A percentile compares a stretch with the other conserved stretches of the same genome.
Evolutionary conservation across 768 basidiomycete genomes (phyloP).

Genomic region (Boletus sp.): DNA sequence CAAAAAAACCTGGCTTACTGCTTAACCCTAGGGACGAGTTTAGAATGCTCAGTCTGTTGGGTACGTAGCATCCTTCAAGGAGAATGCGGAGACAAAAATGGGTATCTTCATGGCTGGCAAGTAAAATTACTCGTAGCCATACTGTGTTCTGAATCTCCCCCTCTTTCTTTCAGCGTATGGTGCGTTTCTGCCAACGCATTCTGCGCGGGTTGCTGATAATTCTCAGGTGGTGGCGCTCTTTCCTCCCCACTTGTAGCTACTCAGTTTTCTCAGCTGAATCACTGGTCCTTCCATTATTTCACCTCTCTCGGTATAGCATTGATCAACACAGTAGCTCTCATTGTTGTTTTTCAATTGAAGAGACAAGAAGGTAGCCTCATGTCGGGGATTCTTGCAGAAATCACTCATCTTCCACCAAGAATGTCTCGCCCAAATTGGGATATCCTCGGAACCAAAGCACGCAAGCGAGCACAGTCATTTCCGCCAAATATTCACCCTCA

Average conservation of each 20-base stretch:
- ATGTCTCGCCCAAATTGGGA: constrained; percentile 36
- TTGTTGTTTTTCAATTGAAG: constrained; percentile 59
- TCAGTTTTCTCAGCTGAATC: constrained; percentile 39
- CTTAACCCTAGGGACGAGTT: not conserved
- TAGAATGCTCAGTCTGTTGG: constrained; percentile 74
- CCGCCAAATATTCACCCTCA: constrained; percentile 43
- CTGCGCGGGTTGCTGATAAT: not conserved
- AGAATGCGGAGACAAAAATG: constrained; percentile 63
- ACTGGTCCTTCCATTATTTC: constrained; percentile 42
- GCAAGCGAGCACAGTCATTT: constrained; percentile 37
- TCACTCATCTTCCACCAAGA: constrained; percentile 24
- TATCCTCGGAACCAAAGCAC: constrained; percentile 22
- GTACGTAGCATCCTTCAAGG: constrained; percentile 57
- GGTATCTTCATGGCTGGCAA: constrained; percentile 55
- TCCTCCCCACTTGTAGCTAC: constrained; percentile 53
- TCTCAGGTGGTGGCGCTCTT: constrained; percentile 45
- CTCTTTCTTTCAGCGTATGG: constrained; percentile 10
- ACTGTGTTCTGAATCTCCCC: not conserved
- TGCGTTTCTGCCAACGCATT: not conserved
- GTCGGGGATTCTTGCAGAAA: not conserved
- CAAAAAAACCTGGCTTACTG: not conserved
- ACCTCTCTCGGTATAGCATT: constrained; percentile 64
- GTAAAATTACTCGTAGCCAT: not conserved
- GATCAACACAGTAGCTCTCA: constrained; percentile 48
- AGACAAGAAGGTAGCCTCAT: constrained; percentile 55